Evolutionary conservation across 352 stramenopile species (phyloP), one percentile per base, ranked within the genome.

Genomic region (Globisporangium acanthophoron): DNA sequence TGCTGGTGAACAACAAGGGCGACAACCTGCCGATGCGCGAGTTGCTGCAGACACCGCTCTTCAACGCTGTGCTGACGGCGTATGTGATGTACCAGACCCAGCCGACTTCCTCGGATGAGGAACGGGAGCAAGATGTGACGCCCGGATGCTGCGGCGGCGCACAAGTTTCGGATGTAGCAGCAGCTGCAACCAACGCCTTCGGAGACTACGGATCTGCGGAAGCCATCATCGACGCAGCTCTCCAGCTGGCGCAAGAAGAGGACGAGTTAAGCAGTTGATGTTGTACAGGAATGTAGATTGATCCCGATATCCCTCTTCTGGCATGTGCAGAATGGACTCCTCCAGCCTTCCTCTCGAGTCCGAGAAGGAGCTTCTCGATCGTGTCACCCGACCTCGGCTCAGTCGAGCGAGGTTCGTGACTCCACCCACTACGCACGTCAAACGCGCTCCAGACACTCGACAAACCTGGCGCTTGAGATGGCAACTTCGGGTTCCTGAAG

Each of bases 1-100:
- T 90, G 39, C 64, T 88, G 13, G 76, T 73, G 29, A 66, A 76
- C 53, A 87, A 85, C 67, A 87, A 79, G 48, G 75, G 77, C 31
- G 77, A 88, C 59, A 83, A 74, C 13, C 57, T 90, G 15, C 74
- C 76, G 1, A 86, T 90, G 77, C 72, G 84, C 35, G 56, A 80
- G 16, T 56, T 90, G n/a, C 60, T 88, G 33, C 59, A 66, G 24
- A 88, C 76, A 18, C 72, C 76, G 0, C 78, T 87, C 55, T 90
- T 90, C 52, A 67, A 71, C 35, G 77, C 77, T 4, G 80, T 90
- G 64, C 66, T 90, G 18, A 77, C 71, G 0, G 80, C 80, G 27
- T 90, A 87, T 47, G 70, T 86, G 37, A 54, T 74, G n/a, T 78
- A 75, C 60, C 68, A 87, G 48, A 81, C 44, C n/a, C 35, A 57